A percentile compares a stretch with the other conserved stretches of the same genome.
phyloP scores from a whole-genome alignment of 208 protist species.

The Wallacemonas sp. region DNA sequence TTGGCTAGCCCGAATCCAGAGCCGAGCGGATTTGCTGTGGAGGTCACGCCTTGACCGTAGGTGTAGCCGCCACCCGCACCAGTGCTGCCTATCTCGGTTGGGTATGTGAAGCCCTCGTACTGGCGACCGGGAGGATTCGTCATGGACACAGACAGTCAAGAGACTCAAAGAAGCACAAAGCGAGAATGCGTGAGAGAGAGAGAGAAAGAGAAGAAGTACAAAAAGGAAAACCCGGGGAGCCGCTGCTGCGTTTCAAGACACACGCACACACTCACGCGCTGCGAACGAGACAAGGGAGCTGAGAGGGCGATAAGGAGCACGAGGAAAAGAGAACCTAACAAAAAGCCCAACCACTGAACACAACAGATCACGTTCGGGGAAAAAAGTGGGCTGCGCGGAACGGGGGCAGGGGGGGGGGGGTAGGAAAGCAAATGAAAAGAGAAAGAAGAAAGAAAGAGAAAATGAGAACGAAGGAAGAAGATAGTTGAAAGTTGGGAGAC shows the following conservation, averaged over 20 bases:
- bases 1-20: background rate
- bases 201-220: conserved; percentile 5
- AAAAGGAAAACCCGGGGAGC: conserved; percentile 1
- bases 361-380: no score
- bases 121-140: conserved; percentile 18
- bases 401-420: background rate
- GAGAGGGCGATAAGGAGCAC: no score
- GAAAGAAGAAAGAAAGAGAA: conserved; percentile 15
- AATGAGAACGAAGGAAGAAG: background rate
- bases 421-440: conserved; percentile 14
- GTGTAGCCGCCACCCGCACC: conserved; percentile 15
- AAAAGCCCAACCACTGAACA: no score
- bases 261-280: no score
- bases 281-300: no score
- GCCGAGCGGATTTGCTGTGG: conserved; percentile 1
- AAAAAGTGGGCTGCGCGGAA: no score
- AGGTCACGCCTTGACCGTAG: conserved; percentile 7
- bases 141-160: conserved; percentile 11
- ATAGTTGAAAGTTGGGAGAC: background rate
- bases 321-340: no score
- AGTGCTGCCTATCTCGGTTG: background rate
- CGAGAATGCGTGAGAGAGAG: background rate
- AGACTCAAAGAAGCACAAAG: background rate
- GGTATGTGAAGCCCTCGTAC: conserved; percentile 30
- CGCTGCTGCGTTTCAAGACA: no score